phyloP scores from a whole-genome alignment of 2,329 filamentous ascomycete species.

The Fusarium anthophilum region DNA sequence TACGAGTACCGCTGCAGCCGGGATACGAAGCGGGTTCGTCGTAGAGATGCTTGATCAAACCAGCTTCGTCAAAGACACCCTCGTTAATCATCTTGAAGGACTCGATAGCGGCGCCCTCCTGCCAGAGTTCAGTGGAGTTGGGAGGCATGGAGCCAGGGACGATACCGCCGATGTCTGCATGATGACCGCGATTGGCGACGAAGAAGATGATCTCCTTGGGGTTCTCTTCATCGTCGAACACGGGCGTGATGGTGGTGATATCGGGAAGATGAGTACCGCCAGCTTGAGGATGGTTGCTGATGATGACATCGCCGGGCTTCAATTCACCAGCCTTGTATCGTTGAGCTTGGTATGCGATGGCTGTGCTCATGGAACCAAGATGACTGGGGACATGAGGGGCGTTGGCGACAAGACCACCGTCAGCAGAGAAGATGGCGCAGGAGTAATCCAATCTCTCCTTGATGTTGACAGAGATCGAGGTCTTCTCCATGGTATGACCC shows the following conservation, averaged over 20 bases:
- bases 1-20: constrained; percentile 67
- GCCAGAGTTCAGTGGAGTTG: constrained; percentile 67
- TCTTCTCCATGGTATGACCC: constrained; percentile 80
- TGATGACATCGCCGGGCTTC: constrained; percentile 34
- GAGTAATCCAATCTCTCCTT: constrained; percentile 83
- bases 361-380: constrained; percentile 35
- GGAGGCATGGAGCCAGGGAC: constrained; percentile 80
- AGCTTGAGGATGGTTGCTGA: constrained; percentile 41
- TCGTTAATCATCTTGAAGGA: constrained; percentile 43
- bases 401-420: constrained; percentile 49
- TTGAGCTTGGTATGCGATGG: constrained; percentile 34
- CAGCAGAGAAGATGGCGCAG: constrained; percentile 78
- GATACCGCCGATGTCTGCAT: constrained; percentile 63
- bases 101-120: constrained; percentile 68
- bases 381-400: constrained; percentile 35
- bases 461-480: constrained; percentile 79
- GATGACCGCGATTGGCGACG: constrained; percentile 46
- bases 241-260: constrained; percentile 42
- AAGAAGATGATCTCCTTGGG: constrained; percentile 47
- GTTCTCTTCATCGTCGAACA: constrained; percentile 44
- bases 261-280: constrained; percentile 42
- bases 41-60: constrained; percentile 68
- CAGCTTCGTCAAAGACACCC: constrained; percentile 52
- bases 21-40: constrained; percentile 35
- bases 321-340: constrained; percentile 33